A percentile compares a stretch with the other conserved stretches of the same genome.
Evolutionary conservation across 2,329 filamentous ascomycete species (phyloP).

Genomic region (Epichloe sp.): DNA sequence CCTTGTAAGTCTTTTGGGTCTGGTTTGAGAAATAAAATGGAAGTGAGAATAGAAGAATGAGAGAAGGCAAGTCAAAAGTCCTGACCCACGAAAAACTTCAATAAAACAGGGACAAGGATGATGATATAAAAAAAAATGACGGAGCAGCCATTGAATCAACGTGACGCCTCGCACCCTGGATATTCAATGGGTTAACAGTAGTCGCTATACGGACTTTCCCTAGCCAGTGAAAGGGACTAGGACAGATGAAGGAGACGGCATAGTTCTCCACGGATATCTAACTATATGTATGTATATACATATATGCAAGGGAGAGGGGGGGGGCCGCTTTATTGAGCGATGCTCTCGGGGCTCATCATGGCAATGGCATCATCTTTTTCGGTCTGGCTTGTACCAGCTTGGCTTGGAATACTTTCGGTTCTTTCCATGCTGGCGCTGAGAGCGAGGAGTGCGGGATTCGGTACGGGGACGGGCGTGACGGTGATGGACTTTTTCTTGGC

Average conservation of each 20-base stretch:
- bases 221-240: not conserved
- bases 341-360: constrained; percentile 78
- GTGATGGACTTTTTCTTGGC: constrained; percentile 39
- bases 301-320: not conserved
- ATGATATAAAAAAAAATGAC: not conserved
- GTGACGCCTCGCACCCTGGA: too few relatives aligned
- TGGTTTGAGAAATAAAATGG: not conserved
- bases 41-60: not conserved
- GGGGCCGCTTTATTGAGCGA: constrained; percentile 30
- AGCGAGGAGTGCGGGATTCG: constrained; percentile 27
- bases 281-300: not conserved
- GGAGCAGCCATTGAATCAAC: too few relatives aligned
- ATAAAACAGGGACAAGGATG: not conserved
- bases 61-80: not conserved
- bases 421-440: constrained; percentile 42
- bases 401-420: constrained; percentile 43
- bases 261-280: not conserved
- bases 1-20: not conserved
- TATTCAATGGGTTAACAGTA: too few relatives aligned
- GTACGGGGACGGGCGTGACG: constrained; percentile 22
- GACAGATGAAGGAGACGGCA: not conserved
- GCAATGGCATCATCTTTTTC: constrained; percentile 56
- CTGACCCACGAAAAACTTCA: not conserved
- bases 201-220: not conserved
- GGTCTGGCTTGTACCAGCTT: constrained; percentile 47